Evolutionary conservation across 2,329 filamentous ascomycete species (phyloP).

Genomic region (Phyllosticta citriasiana): DNA sequence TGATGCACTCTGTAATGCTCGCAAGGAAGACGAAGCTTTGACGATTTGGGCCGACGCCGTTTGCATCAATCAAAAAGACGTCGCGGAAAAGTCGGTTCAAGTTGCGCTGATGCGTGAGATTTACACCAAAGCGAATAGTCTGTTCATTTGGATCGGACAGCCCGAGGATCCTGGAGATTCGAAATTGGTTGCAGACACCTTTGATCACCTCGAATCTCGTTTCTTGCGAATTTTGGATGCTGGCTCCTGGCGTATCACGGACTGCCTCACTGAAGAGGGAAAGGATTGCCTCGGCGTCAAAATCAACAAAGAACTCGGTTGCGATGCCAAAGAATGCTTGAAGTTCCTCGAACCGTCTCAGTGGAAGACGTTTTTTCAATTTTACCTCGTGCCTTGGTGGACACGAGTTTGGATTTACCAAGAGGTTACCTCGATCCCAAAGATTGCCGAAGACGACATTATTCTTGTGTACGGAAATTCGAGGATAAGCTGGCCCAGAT

Average conservation of each 20-base stretch:
- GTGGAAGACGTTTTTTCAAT: not conserved
- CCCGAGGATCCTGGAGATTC: not conserved
- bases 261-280: not conserved
- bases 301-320: not conserved
- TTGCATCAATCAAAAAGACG: slow-evolving; percentile 12
- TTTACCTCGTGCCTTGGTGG: not conserved
- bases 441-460: not conserved
- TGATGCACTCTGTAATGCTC: slow-evolving; percentile 7
- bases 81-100: slow-evolving; percentile 8
- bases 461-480: not conserved
- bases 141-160: slow-evolving; percentile 8
- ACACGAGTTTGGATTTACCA: not conserved
- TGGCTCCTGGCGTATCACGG: not conserved
- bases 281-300: not conserved
- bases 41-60: slow-evolving; percentile 12
- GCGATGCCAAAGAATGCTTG: not conserved
- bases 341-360: not conserved
- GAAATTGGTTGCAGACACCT: not conserved
- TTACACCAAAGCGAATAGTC: slow-evolving; percentile 6
- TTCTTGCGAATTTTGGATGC: not conserved
- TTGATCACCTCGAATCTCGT: not conserved
- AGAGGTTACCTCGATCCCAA: not conserved
- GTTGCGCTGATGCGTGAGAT: slow-evolving; percentile 11
- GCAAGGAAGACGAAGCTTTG: not conserved
- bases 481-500: not conserved